phyloP scores from a whole-genome alignment of 192 early-diverging fungal species.

The Geosiphon pyriformis region DNA sequence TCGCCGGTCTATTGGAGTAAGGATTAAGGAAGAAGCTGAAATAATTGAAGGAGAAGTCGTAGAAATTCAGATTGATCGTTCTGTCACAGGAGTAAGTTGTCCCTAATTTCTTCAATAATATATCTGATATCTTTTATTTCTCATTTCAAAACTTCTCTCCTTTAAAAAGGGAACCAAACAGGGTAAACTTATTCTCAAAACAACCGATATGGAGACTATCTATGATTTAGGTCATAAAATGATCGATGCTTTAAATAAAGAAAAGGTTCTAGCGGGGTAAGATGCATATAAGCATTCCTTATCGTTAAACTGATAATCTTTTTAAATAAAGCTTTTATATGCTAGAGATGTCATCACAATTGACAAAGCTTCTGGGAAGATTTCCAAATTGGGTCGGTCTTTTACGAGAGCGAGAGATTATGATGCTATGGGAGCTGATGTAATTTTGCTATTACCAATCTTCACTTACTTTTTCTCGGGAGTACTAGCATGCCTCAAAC shows the following conservation, averaged over 20 bases:
- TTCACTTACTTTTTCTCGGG: constrained; percentile 9
- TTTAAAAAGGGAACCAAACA: constrained; percentile 76
- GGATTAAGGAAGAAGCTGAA: constrained; percentile 99
- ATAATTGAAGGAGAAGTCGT: constrained; percentile 98
- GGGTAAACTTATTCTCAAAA: constrained; percentile 97
- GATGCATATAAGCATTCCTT: no score
- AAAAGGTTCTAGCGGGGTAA: constrained; percentile 93
- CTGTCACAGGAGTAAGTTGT: constrained; percentile 77
- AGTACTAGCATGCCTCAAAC: neutral
- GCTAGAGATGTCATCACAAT: constrained; percentile 92
- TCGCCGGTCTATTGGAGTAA: constrained; percentile 91
- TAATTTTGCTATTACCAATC: constrained; percentile 21
- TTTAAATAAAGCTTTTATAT: constrained; percentile 3
- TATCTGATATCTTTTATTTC: neutral
- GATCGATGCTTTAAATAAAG: constrained; percentile 95
- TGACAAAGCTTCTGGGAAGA: constrained; percentile 96
- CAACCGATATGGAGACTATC: constrained; percentile 99
- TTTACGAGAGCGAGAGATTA: constrained; percentile 95
- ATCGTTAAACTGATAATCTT: no score
- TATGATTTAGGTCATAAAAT: constrained; percentile 99
- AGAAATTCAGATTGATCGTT: constrained; percentile 94
- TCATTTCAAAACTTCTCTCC: neutral
- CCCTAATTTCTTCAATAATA: neutral
- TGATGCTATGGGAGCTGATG: constrained; percentile 96
- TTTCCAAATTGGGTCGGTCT: constrained; percentile 92